Evolutionary conservation across 305 asterid species (phyloP).

Genomic region (Fraxinus sp.): DNA sequence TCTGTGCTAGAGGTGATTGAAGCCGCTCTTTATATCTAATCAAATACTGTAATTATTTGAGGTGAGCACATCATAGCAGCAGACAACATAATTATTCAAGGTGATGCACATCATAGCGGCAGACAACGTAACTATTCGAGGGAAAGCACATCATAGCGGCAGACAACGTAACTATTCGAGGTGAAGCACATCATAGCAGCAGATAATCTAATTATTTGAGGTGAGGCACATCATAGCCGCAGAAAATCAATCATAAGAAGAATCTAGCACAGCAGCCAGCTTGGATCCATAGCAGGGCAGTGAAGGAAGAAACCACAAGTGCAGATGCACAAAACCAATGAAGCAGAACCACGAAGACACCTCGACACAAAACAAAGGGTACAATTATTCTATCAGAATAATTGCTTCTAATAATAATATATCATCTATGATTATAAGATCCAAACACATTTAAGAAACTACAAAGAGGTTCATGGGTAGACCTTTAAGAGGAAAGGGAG

Average conservation of each 20-base stretch:
- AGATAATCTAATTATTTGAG: constrained; percentile 51
- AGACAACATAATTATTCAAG: constrained; percentile 25
- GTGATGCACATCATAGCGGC: constrained; percentile 61
- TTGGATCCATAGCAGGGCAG: constrained; percentile 78
- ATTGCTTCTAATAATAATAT: constrained; percentile 30
- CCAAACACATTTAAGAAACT: constrained; percentile 32
- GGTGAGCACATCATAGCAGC: constrained; percentile 63
- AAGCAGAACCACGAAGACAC: constrained; percentile 88
- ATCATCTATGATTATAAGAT: constrained; percentile 34
- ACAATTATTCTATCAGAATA: constrained; percentile 35
- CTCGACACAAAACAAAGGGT: constrained; percentile 81
- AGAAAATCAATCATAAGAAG: constrained; percentile 74
- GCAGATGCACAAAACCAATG: constrained; percentile 93
- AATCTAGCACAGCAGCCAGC: constrained; percentile 78
- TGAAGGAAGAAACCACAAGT: constrained; percentile 74
- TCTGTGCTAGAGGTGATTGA: constrained; percentile 44
- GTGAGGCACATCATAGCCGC: constrained; percentile 62
- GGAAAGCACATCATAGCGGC: constrained; percentile 44
- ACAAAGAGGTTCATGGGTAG: constrained; percentile 28
- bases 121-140: neutral
- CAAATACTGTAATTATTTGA: constrained; percentile 50
- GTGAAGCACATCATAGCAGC: constrained; percentile 61
- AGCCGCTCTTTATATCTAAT: constrained; percentile 54
- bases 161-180: constrained; percentile 55
- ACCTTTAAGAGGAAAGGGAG: constrained; percentile 13